Evolutionary conservation across 2,329 filamentous ascomycete species (phyloP).

Genomic region (Sordariomycetes sp.): DNA sequence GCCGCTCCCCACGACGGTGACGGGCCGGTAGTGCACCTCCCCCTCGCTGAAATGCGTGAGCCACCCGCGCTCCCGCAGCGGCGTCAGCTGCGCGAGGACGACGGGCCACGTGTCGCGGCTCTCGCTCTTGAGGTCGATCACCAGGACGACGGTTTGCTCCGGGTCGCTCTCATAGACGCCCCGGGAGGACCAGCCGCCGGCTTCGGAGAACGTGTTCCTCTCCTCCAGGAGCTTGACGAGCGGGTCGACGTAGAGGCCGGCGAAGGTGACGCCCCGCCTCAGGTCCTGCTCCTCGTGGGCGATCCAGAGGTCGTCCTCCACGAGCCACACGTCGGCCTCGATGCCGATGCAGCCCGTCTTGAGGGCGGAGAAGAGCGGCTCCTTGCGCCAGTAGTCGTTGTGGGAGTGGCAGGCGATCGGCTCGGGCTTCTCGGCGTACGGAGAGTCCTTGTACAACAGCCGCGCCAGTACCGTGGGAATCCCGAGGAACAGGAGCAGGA

Average conservation of each 20-base stretch:
- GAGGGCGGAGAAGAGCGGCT: constrained; percentile 53
- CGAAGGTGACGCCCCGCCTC: constrained; percentile 45
- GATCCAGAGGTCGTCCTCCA: constrained; percentile 43
- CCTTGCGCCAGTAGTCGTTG: constrained; percentile 59
- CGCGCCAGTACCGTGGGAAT: background rate
- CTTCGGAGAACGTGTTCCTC: constrained; percentile 22
- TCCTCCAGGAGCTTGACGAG: constrained; percentile 47
- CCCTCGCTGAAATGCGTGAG: constrained; percentile 36
- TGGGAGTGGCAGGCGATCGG: constrained; percentile 55
- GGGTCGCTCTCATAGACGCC: constrained; percentile 48
- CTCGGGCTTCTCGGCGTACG: constrained; percentile 8
- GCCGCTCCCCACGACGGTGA: constrained; percentile 62
- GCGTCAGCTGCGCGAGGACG: constrained; percentile 35
- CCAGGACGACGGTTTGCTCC: constrained; percentile 43
- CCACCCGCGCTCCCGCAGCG: constrained; percentile 48
- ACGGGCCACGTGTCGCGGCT: constrained; percentile 38
- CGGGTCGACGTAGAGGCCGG: constrained; percentile 52
- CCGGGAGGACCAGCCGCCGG: background rate
- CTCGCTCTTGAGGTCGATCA: constrained; percentile 60
- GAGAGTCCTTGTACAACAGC: background rate
- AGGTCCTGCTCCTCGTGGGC: constrained; percentile 50
- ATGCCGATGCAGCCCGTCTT: constrained; percentile 49
- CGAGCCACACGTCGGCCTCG: constrained; percentile 61
- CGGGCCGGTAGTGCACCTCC: constrained; percentile 37
- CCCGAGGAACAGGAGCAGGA: constrained; percentile 5